Base-by-base conservation (phyloP, 2,329 filamentous ascomycete species). In the Sporothrix pseudoabietina region DNA sequence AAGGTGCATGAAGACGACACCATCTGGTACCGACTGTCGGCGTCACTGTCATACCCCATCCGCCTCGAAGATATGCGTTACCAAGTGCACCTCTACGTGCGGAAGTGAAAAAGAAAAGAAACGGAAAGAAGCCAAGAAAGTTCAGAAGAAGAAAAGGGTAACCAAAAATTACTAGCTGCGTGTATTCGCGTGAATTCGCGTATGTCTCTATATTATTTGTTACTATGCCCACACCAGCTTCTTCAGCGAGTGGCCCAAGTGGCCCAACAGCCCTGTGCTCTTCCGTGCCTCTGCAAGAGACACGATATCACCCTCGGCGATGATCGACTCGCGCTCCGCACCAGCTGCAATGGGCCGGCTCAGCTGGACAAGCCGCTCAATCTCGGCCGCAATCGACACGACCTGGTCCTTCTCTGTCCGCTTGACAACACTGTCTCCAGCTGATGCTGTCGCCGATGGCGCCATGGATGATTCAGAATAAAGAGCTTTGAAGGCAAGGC, bases 61-160 rank as follows among this genome's bases (percentile, higher is more conserved):
- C 87, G 90, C 70, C 82, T 98, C 79, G 95, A 98, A 83, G 93
- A 98, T 80, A 97, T 98, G 94, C 89, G 94, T 65, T 97, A 95
- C 81, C 95, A 98, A 82, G 85, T 97, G 77, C 94, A 98, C 83
- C 80, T 98, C 19, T 98, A 97, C 77, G 83, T 83, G 35, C 81
- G 73, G n/a, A 70, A 16, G 5, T 72, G n/a, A 71, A n/a, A 52
- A 44, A 7, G 14, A 69, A 59, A 44, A 9, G 5, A 9, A 16
- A n/a, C 6, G 30, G 9, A 14, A 6, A 49, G 10, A 26, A 41
- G 35, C 30, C 26, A 44, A 30, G 7, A 54, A n/a, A 14, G 8
- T n/a, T 19, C 26, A 59, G 59, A 72, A 22, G 68, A 70, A 59
- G 59, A 72, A 22, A 71, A 70, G 9, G 52, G 66, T 26, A 69